Evolutionary conservation across 257 asterid species (phyloP).

Genomic region (Solanum bulbocastanum): DNA sequence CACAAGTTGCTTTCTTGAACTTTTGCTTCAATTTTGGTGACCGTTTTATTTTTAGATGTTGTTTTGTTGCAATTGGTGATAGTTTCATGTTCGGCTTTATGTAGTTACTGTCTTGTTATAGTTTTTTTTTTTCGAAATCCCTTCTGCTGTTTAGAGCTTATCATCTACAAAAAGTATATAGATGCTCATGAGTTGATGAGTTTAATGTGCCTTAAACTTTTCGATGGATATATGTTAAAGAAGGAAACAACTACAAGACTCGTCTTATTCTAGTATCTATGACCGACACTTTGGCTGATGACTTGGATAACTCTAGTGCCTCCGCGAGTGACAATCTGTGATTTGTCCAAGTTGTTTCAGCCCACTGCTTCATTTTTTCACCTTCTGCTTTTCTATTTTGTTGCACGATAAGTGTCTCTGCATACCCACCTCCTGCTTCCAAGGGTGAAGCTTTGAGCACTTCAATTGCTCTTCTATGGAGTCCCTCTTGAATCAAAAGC

Average conservation of each 20-base stretch:
- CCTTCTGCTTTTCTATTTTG: conserved; percentile 81
- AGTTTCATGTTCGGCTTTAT: too few species aligned
- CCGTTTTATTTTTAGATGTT: too few species aligned
- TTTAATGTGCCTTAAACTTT: neutral
- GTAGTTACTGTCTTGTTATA: too few species aligned
- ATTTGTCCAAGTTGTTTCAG: conserved; percentile 60
- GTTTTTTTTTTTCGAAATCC: too few species aligned
- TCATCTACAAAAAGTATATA: neutral
- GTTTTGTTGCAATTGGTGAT: too few species aligned
- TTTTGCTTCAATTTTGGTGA: too few species aligned
- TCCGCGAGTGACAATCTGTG: conserved; percentile 51
- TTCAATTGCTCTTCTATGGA: too few species aligned
- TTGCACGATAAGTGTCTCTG: conserved; percentile 59
- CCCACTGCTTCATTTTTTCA: conserved; percentile 55
- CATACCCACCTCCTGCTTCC: conserved; percentile 59
- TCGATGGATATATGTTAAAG: neutral
- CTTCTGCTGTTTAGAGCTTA: neutral
- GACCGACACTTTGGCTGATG: conserved; percentile 37
- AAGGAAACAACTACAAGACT: conserved; percentile 26
- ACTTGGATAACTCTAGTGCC: conserved; percentile 46
- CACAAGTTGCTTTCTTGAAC: too few species aligned
- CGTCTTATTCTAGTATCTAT: conserved; percentile 77
- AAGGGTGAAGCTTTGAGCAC: too few species aligned
- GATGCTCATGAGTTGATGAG: neutral
- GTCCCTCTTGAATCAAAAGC: too few species aligned